Base-by-base conservation (phyloP, 345 rosid genomes). In the Turnera subulata region DNA sequence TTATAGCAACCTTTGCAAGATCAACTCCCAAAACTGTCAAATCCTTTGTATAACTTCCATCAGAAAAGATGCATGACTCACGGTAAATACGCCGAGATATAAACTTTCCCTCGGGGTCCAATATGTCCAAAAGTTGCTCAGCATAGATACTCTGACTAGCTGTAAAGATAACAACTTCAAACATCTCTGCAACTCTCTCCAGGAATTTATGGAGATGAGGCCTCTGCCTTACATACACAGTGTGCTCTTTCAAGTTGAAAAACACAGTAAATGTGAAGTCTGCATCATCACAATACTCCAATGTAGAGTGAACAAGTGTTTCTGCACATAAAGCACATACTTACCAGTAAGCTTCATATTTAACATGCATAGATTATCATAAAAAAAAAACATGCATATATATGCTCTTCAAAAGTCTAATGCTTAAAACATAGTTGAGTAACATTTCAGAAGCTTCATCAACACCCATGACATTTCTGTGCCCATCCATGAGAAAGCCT, bases 91-190 rank as follows among this genome's bases (percentile, higher is more conserved):
- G 78, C 25, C 68, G 81, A n/a, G 96, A 80, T 73, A 88, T 84
- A 60, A 88, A 62, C 77, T 82, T 82, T 70, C 78, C 78, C 16
- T 80, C 82, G 40, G 94, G 86, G 66, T 91, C 96, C 72, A 91
- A 58, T 70, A 83, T 72, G 77, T 91, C 96, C 55, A 91, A 68
- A 59, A 91, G 88, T 62, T 85, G 91, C 38, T 78, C 84, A 0
- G 96, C 97, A 46, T 91, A 91, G 69, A 85, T 85, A 84, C 91
- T 85, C 70, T 84, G 96, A 77, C 96, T 91, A n/a, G 97, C 97
- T 15, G 97, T 91, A 67, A 91, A 85, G 69, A 91, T 80, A 43
- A 85, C 76, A 42, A 91, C 82, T 66, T 82, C 86, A 76, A 91
- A 91, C 84, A 88, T 72, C 50, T 88, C 97, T 9, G 82, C 96